Conservation (phyloP, 306 rosid species). For the Prunus fruticosa region DNA sequence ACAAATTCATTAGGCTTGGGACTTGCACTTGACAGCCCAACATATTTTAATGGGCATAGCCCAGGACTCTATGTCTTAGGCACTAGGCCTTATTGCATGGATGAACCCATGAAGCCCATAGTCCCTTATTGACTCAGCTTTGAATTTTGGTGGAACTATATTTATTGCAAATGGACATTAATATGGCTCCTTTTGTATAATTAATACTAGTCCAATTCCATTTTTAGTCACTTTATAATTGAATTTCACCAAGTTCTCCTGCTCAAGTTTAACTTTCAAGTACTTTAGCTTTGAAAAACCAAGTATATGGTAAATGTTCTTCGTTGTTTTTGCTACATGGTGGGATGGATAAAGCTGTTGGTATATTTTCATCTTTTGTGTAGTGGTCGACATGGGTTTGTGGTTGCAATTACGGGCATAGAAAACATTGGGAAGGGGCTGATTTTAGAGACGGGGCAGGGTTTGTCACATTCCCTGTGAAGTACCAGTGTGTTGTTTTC, state of each 20-base stretch:
- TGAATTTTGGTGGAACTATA: no score
- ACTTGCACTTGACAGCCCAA: no score
- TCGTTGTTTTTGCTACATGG: neutral
- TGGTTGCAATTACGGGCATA: conserved; percentile 86
- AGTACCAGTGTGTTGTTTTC: conserved; percentile 94
- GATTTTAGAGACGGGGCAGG: conserved; percentile 92
- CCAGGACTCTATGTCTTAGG: no score
- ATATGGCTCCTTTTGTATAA: no score
- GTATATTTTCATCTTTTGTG: conserved; percentile 12
- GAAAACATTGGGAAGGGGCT: conserved; percentile 61
- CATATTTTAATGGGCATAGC: no score
- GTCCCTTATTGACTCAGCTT: no score
- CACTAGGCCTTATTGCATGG: no score
- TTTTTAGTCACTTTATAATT: neutral
- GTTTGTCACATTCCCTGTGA: conserved; percentile 86
- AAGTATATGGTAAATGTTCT: neutral
- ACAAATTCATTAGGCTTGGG: no score
- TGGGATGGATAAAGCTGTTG: conserved; percentile 9
- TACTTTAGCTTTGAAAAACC: neutral
- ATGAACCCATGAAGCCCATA: no score
- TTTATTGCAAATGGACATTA: no score
- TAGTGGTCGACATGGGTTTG: conserved; percentile 42
- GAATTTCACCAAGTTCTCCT: neutral
- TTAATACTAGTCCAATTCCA: no score
- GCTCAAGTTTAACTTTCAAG: neutral